phyloP scores from a whole-genome alignment of 2,329 filamentous ascomycete genomes.

The Diaporthe citrichinensis region DNA sequence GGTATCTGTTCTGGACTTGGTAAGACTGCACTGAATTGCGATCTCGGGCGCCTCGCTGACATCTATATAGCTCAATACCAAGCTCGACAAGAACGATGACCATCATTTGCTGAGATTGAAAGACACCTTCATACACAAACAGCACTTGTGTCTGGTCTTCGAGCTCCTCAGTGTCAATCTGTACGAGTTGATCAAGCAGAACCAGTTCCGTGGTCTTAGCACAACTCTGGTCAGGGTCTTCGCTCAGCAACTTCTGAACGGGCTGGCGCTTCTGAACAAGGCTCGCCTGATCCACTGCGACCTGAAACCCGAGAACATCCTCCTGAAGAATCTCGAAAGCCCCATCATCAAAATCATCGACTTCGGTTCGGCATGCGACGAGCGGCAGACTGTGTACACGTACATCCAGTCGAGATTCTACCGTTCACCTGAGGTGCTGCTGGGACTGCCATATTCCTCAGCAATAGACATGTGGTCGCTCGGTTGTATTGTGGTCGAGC shows the following conservation, averaged over 20 bases:
- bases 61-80: conserved; percentile 85
- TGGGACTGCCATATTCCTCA: conserved; percentile 97
- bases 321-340: conserved; percentile 97
- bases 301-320: conserved; percentile 97
- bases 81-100: conserved; percentile 99
- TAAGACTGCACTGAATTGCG: conserved; percentile 58
- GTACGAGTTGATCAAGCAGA: conserved; percentile 99
- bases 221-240: conserved; percentile 98
- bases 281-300: conserved; percentile 98
- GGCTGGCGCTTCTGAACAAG: conserved; percentile 92
- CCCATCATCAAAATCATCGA: conserved; percentile 99
- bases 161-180: conserved; percentile 97
- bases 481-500: conserved; percentile 96
- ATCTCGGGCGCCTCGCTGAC: conserved; percentile 28
- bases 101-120: conserved; percentile 95
- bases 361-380: conserved; percentile 98
- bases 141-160: conserved; percentile 97
- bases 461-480: conserved; percentile 99
- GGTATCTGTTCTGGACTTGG: conserved; percentile 95
- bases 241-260: conserved; percentile 95
- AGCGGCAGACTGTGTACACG: conserved; percentile 98
- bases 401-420: conserved; percentile 99
- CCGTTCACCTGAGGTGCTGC: conserved; percentile 92
- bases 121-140: conserved; percentile 97
- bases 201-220: conserved; percentile 97